phyloP scores from a whole-genome alignment of 2,329 filamentous ascomycete genomes.

The Penicillium verrucosum region DNA sequence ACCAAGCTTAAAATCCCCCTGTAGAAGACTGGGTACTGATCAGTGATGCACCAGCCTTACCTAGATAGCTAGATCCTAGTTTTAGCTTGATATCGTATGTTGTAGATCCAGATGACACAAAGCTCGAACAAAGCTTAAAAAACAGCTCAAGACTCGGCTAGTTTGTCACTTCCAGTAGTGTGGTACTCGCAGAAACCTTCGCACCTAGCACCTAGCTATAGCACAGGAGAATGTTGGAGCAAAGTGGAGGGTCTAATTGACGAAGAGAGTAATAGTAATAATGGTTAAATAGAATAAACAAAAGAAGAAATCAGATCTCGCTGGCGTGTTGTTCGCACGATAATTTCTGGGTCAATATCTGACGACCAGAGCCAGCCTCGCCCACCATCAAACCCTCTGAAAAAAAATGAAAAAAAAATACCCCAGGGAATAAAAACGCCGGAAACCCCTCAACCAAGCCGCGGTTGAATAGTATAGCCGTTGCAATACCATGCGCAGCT shows the following conservation, averaged over 20 bases:
- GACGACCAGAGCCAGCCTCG: slow-evolving; percentile 17
- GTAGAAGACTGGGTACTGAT: slow-evolving; percentile 1
- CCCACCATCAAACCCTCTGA: slow-evolving; percentile 28
- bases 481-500: slow-evolving; percentile 30
- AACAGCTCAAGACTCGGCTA: not conserved
- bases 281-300: slow-evolving; percentile 19
- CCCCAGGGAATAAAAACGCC: slow-evolving; percentile 39
- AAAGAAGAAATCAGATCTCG: slow-evolving; percentile 14
- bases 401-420: slow-evolving; percentile 30
- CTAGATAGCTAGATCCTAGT: not conserved
- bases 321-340: slow-evolving; percentile 1
- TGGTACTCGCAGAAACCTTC: too few species aligned
- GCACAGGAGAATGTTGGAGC: slow-evolving; percentile 1
- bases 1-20: not conserved
- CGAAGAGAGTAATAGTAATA: slow-evolving; percentile 9
- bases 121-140: not conserved
- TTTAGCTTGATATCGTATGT: not conserved
- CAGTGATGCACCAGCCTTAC: not conserved
- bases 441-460: slow-evolving; percentile 40
- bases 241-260: slow-evolving; percentile 10
- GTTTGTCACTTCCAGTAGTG: too few species aligned
- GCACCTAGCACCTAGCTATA: not conserved
- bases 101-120: not conserved
- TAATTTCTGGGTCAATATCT: slow-evolving; percentile 9
- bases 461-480: slow-evolving; percentile 29